A percentile compares a stretch with the other conserved stretches of the same genome.
These are phyloP conservation scores for Sporothrix sp. DNA, from an alignment of 2,329 filamentous ascomycete genomes.

Conservation along the genomic window DNA sequence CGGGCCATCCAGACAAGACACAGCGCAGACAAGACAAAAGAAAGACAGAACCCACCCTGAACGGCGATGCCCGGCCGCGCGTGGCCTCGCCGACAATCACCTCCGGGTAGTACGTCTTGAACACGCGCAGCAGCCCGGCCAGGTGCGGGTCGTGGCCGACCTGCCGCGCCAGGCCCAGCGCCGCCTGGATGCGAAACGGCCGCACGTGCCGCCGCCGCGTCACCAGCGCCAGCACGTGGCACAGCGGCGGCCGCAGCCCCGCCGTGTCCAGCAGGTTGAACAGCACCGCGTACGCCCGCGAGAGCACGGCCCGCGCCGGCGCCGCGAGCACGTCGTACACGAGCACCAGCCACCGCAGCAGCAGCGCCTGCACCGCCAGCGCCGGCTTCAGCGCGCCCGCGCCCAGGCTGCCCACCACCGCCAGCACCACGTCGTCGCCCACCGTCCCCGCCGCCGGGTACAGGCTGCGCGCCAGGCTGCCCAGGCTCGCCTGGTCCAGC, in stretches of 20 bases:
- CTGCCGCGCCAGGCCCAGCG: conserved; percentile 52
- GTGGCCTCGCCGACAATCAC: conserved; percentile 67
- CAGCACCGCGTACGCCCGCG: conserved; percentile 62
- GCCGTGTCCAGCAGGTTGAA: conserved; percentile 79
- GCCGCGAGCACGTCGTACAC: conserved; percentile 54
- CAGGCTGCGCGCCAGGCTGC: conserved; percentile 59
- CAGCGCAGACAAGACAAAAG: too few species aligned
- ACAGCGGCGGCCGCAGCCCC: conserved; percentile 56
- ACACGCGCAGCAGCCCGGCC: conserved; percentile 66
- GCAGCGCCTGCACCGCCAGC: conserved; percentile 55
- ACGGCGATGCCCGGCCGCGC: conserved; percentile 49
- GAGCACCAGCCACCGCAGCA: conserved; percentile 71
- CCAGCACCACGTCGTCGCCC: conserved; percentile 49
- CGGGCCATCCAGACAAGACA: too few species aligned
- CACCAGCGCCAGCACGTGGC: conserved; percentile 68
- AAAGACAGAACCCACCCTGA: conserved; percentile 36
- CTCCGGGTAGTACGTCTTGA: conserved; percentile 85
- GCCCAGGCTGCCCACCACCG: conserved; percentile 63
- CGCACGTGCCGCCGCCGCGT: conserved; percentile 75
- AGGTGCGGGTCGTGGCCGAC: conserved; percentile 65
- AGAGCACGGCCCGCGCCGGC: conserved; percentile 52
- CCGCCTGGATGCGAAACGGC: conserved; percentile 69
- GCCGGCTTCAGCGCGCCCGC: conserved; percentile 68
- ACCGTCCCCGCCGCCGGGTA: conserved; percentile 60
- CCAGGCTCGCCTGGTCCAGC: conserved; percentile 67